A percentile compares a stretch with the other conserved stretches of the same genome.
Evolutionary conservation across 2,329 filamentous ascomycete species (phyloP).

Genomic region (Ilyonectria destructans): DNA sequence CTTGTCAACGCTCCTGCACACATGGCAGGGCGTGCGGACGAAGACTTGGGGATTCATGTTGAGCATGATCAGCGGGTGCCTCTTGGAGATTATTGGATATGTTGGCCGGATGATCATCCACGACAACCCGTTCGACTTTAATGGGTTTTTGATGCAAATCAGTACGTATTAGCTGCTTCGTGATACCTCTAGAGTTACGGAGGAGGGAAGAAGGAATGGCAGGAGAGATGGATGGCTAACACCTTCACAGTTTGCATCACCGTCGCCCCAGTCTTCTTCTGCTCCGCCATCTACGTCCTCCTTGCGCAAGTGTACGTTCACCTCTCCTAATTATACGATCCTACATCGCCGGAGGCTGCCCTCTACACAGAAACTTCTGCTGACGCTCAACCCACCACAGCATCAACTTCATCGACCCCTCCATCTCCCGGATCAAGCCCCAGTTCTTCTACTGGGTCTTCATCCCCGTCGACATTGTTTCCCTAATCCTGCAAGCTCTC

Average conservation of each 20-base stretch:
- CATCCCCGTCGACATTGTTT: slow-evolving; percentile 65
- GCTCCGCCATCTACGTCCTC: slow-evolving; percentile 50
- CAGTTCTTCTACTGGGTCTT: slow-evolving; percentile 48
- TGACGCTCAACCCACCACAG: slow-evolving; percentile 29
- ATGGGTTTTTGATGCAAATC: slow-evolving; percentile 77
- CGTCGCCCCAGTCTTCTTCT: slow-evolving; percentile 51
- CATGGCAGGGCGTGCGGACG: slow-evolving; percentile 41
- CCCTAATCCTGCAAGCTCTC: slow-evolving; percentile 66
- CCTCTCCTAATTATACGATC: background rate
- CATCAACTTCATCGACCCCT: slow-evolving; percentile 44
- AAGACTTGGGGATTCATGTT: slow-evolving; percentile 58
- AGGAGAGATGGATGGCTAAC: slow-evolving; percentile 6
- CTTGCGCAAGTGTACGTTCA: slow-evolving; percentile 49
- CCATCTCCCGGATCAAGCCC: slow-evolving; percentile 44
- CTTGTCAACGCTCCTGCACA: slow-evolving; percentile 36
- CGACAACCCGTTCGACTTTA: slow-evolving; percentile 70
- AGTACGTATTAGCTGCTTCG: slow-evolving; percentile 56
- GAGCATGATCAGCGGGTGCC: slow-evolving; percentile 69
- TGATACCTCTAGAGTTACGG: background rate
- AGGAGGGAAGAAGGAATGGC: background rate
- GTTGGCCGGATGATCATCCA: slow-evolving; percentile 70
- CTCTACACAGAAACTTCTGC: background rate
- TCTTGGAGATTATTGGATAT: slow-evolving; percentile 75
- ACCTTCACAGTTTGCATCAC: slow-evolving; percentile 51
- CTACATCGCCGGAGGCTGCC: too few relatives aligned